Evolutionary conservation across 495 filamentous ascomycete genomes (phyloP), one percentile per base, ranked within the genome.

Genomic region (Parachaetomium inaequale): DNA sequence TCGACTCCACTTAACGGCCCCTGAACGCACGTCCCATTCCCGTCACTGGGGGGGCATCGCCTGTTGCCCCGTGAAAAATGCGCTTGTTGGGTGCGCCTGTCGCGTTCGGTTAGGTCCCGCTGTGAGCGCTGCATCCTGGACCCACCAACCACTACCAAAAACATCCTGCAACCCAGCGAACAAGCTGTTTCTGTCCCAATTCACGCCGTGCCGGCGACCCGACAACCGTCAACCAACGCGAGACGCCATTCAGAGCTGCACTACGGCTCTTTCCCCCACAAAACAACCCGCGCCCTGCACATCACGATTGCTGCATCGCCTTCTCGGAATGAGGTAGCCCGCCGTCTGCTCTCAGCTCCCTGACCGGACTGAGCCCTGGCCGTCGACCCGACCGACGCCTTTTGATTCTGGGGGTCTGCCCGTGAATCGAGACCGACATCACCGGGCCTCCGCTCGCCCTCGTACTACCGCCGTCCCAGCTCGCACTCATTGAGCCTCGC

Each of bases 251-350:
- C 56, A 47, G 61, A 47, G 50, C 59, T 36, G 26, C 49, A 51
- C 17, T 26, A 14, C 12, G 14, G 28, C 40, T 52, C 36, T 25
- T 12, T 15, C 36, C 28, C 29, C 29, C 29, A 34, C 29, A 53
- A 57, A 59, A 40, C 29, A 56, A 29, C 21, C 29, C 21, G 51
- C 59, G 66, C 61, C 58, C 38, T 32, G 52, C 59, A 59, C 65
- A 58, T 54, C 61, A n/a, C 63, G 63, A 66, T 57, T 52, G 31
- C 25, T 63, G 45, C 63, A 51, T 51, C 68, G 66, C 63, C 49
- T 66, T 56, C 46, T 46, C 76, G 79, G 76, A 79, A 82, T 82
- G 79, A 73, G 78, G 79, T 82, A 82, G 75, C 73, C 72, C 66
- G 62, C 63, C 73, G 70, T 72, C 67, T 73, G 72, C 63, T 70